A percentile compares a stretch with the other conserved stretches of the same genome.
Evolutionary conservation across 345 rosid species (phyloP).

Genomic region (Lepidium aucheri): DNA sequence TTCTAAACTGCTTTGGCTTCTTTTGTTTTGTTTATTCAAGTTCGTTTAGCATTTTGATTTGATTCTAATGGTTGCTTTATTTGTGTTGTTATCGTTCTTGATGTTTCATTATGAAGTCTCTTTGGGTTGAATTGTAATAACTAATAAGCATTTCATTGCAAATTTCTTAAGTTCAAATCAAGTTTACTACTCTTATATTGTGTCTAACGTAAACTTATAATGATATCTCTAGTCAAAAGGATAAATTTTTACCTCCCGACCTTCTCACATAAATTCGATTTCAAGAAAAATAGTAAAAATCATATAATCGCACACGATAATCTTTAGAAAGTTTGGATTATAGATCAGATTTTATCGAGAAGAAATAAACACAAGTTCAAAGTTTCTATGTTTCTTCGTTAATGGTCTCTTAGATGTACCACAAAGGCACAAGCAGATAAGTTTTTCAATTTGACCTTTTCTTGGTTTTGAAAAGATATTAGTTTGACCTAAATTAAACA

Average conservation of each 20-base stretch:
- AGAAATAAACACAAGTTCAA: background rate
- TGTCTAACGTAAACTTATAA: background rate
- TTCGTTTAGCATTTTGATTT: background rate
- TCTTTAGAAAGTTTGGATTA: too few species aligned
- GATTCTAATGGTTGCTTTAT: background rate
- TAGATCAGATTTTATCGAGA: too few species aligned
- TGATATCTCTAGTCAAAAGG: too few species aligned
- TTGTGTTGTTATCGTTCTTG: background rate
- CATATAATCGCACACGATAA: too few species aligned
- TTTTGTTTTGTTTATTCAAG: background rate
- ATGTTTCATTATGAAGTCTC: background rate
- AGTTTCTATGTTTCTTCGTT: background rate
- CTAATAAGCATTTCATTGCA: conserved; percentile 9
- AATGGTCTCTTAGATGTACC: too few species aligned
- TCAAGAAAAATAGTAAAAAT: too few species aligned
- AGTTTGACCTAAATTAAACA: conserved; percentile 14
- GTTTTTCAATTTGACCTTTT: too few species aligned
- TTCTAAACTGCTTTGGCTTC: background rate
- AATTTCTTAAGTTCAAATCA: background rate
- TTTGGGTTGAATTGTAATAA: conserved; percentile 5
- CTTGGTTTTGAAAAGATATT: too few species aligned
- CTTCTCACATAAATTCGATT: too few species aligned
- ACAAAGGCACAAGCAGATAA: too few species aligned
- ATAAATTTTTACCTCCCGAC: too few species aligned
- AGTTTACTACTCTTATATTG: background rate